Evolutionary conservation across 2,329 filamentous ascomycete genomes (phyloP).

Genomic region (Neoarthrinium moseri): DNA sequence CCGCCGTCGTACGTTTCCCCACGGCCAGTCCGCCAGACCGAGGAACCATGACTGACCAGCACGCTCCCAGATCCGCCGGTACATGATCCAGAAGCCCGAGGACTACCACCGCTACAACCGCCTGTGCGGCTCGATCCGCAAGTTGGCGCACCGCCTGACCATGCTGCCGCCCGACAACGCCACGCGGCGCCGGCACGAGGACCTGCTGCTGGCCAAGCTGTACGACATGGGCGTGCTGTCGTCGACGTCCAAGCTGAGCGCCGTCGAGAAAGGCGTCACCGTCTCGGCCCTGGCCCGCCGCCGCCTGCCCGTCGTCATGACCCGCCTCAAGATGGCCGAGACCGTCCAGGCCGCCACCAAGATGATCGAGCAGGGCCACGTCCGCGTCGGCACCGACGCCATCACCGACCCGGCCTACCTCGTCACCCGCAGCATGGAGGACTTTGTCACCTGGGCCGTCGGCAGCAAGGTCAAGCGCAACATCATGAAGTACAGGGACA

Average conservation of each 20-base stretch:
- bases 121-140: constrained; percentile 77
- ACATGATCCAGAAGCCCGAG: constrained; percentile 85
- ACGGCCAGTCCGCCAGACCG: background rate
- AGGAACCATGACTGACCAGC: constrained; percentile 4
- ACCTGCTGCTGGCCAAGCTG: constrained; percentile 85
- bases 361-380: constrained; percentile 92
- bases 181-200: constrained; percentile 79
- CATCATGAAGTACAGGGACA: constrained; percentile 91
- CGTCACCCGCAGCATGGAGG: constrained; percentile 86
- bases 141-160: constrained; percentile 85
- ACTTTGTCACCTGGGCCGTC: constrained; percentile 95
- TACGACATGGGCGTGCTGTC: constrained; percentile 88
- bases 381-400: constrained; percentile 85
- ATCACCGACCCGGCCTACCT: constrained; percentile 88
- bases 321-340: constrained; percentile 85
- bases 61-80: constrained; percentile 46
- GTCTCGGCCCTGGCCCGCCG: constrained; percentile 86
- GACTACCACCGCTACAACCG: constrained; percentile 71
- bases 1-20: constrained; percentile 34
- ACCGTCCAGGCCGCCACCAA: constrained; percentile 80
- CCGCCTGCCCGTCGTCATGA: constrained; percentile 87
- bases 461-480: constrained; percentile 96
- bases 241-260: constrained; percentile 72
- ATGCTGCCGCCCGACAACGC: constrained; percentile 78
- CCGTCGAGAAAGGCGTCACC: constrained; percentile 84